Percentiles rank a stretch among this genome's conserved stretches.
phyloP scores from a whole-genome alignment of 2,329 filamentous ascomycete species.

The Neospermospora avenae region DNA sequence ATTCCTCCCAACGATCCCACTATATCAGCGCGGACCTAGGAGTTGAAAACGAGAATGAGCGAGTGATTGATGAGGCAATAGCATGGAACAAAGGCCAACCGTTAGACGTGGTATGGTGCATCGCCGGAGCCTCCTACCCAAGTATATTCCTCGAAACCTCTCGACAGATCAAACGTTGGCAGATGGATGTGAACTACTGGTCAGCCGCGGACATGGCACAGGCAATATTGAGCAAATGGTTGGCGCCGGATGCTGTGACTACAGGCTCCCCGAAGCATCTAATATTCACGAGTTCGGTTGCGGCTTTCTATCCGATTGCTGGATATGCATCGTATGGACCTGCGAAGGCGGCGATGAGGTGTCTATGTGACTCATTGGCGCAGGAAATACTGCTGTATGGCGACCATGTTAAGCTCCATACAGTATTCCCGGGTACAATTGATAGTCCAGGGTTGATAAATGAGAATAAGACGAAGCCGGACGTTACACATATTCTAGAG shows the following conservation, averaged over 20 bases:
- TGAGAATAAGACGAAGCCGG: conserved; percentile 78
- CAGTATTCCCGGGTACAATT: conserved; percentile 83
- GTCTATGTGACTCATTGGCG: conserved; percentile 75
- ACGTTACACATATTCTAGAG: conserved; percentile 75
- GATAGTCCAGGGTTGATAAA: conserved; percentile 68
- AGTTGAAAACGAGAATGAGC: conserved; percentile 62
- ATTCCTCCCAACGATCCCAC: conserved; percentile 72
- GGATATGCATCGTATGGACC: conserved; percentile 85
- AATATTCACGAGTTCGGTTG: conserved; percentile 78
- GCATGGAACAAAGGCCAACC: conserved; percentile 71
- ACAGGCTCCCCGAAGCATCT: conserved; percentile 65
- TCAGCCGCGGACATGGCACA: conserved; percentile 83
- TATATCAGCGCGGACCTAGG: conserved; percentile 82
- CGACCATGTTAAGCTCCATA: conserved; percentile 73
- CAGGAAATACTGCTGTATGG: conserved; percentile 88
- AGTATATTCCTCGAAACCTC: conserved; percentile 75
- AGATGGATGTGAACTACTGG: conserved; percentile 95
- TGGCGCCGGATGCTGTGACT: conserved; percentile 47
- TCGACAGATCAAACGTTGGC: conserved; percentile 61
- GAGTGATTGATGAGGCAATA: conserved; percentile 68
- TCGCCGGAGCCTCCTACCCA: conserved; percentile 73
- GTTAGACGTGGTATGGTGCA: conserved; percentile 88
- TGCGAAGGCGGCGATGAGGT: conserved; percentile 79
- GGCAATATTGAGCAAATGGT: conserved; percentile 73
- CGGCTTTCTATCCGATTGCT: conserved; percentile 71